Conservation (phyloP, 1,139 yeast genomes). For the Zygosaccharomyces sapae region DNA sequence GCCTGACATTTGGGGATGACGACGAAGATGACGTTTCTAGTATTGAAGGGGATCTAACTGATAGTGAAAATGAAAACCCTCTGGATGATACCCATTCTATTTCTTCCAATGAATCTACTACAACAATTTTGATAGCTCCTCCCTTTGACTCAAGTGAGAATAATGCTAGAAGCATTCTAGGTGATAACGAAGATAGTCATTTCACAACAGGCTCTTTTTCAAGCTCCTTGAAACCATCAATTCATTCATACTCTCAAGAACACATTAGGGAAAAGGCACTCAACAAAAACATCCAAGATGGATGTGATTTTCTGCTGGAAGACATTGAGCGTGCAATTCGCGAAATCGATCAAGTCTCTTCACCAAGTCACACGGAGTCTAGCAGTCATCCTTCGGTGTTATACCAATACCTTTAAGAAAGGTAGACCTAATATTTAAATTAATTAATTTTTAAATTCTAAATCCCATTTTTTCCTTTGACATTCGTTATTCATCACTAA, state of each 20-base stretch:
- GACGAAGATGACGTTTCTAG: slow-evolving; percentile 17
- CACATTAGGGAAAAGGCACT: background rate
- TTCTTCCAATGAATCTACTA: slow-evolving; percentile 3
- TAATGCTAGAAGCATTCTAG: background rate
- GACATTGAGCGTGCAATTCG: slow-evolving; percentile 19
- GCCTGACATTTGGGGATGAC: slow-evolving; percentile 33
- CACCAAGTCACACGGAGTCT: slow-evolving; percentile 7
- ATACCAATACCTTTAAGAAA: slow-evolving; percentile 9
- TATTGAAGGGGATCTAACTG: slow-evolving; percentile 12
- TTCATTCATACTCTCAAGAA: slow-evolving; percentile 1
- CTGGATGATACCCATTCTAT: slow-evolving; percentile 5
- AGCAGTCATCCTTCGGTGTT: slow-evolving; percentile 6
- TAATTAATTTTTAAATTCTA: too few species aligned
- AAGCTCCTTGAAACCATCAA: background rate
- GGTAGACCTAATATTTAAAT: too few species aligned
- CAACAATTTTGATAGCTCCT: slow-evolving; percentile 6
- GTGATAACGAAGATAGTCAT: slow-evolving; percentile 1
- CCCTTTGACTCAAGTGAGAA: background rate
- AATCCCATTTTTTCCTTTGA: too few species aligned
- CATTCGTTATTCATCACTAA: too few species aligned
- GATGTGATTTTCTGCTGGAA: slow-evolving; percentile 13
- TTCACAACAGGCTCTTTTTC: slow-evolving; percentile 3
- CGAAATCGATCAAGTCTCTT: slow-evolving; percentile 13
- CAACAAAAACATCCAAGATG: slow-evolving; percentile 4
- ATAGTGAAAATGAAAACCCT: slow-evolving; percentile 10